These are phyloP conservation scores for Boletus smithii DNA, from an alignment of 1,284 basidiomycete species.

Conservation along the genomic window DNA sequence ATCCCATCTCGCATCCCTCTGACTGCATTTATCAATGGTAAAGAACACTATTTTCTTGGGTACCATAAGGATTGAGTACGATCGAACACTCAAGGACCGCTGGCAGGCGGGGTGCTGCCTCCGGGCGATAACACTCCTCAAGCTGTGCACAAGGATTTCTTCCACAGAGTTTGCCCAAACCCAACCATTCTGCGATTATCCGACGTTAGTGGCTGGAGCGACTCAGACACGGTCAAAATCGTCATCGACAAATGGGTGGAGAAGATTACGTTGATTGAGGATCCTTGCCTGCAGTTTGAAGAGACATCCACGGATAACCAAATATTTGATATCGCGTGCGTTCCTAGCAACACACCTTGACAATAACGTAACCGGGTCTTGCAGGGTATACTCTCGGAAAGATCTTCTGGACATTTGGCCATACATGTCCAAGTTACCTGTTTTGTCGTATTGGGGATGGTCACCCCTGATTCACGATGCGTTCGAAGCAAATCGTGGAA, in stretches of 20 bases:
- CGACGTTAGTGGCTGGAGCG: constrained; percentile 20
- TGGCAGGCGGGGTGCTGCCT: constrained; percentile 36
- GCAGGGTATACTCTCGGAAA: constrained; percentile 33
- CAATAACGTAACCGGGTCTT: not conserved
- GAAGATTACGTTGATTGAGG: constrained; percentile 30
- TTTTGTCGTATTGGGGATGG: constrained; percentile 39
- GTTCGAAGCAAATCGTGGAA: constrained; percentile 32
- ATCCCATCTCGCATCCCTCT: constrained; percentile 39
- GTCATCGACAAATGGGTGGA: constrained; percentile 35
- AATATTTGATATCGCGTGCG: constrained; percentile 34
- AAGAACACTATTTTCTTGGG: not conserved
- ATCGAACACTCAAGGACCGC: constrained; percentile 31
- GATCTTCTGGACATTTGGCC: constrained; percentile 37
- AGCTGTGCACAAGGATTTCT: constrained; percentile 36
- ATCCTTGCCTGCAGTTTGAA: constrained; percentile 36
- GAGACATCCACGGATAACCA: constrained; percentile 23
- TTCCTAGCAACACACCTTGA: not conserved
- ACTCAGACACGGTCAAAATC: constrained; percentile 22
- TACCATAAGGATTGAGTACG: not conserved
- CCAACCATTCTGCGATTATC: constrained; percentile 28
- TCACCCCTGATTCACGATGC: constrained; percentile 37
- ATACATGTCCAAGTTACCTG: constrained; percentile 35
- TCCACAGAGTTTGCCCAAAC: constrained; percentile 36
- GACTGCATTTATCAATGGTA: constrained; percentile 26
- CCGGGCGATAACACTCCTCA: constrained; percentile 31